A percentile compares a stretch with the other conserved stretches of the same genome.
These are phyloP conservation scores for Auricularia sp. DNA, from an alignment of 768 basidiomycete species.

Conservation along the genomic window DNA sequence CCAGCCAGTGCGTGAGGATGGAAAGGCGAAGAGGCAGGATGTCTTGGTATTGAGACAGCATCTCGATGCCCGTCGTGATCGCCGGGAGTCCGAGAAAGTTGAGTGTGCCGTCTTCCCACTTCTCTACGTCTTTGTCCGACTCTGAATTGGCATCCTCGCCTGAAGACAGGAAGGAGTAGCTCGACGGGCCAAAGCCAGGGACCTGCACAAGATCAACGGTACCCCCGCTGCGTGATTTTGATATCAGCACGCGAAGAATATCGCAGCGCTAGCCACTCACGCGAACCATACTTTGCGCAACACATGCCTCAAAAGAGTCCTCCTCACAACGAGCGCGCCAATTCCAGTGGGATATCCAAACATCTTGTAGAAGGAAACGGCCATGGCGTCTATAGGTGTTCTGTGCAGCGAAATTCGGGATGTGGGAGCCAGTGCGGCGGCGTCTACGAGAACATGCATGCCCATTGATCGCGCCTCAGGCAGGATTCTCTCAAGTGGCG, in stretches of 20 bases:
- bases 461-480: constrained; percentile 50
- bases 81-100: constrained; percentile 71
- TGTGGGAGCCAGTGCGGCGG: constrained; percentile 70
- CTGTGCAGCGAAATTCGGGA: constrained; percentile 56
- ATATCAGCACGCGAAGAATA: background rate
- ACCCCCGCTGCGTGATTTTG: constrained; percentile 36
- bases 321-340: constrained; percentile 68
- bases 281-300: constrained; percentile 76
- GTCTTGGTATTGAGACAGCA: constrained; percentile 68
- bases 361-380: constrained; percentile 83
- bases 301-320: constrained; percentile 43
- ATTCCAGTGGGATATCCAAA: constrained; percentile 82
- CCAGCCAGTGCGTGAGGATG: constrained; percentile 54
- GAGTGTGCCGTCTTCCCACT: constrained; percentile 69
- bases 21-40: constrained; percentile 70
- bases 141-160: background rate
- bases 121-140: constrained; percentile 10
- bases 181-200: constrained; percentile 36
- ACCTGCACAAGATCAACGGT: constrained; percentile 78
- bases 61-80: constrained; percentile 66
- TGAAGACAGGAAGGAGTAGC: background rate
- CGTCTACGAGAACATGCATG: constrained; percentile 67
- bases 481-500: constrained; percentile 24
- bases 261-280: background rate
- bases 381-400: constrained; percentile 70